These are phyloP conservation scores for Mortierella alpina DNA, from an alignment of 192 early-diverging fungal genomes.

Conservation along the genomic window DNA sequence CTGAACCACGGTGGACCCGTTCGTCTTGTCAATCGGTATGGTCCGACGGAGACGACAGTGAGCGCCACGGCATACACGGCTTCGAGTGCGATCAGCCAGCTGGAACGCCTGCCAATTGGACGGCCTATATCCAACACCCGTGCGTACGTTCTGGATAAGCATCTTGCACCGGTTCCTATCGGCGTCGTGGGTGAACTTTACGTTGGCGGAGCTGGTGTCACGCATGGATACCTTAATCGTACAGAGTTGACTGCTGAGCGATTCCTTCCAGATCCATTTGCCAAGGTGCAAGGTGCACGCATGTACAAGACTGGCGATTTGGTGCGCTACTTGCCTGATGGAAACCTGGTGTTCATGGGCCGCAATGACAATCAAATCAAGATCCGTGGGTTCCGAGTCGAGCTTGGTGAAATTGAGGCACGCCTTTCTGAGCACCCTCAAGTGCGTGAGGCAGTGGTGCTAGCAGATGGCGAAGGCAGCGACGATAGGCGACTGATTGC, in stretches of 20 bases:
- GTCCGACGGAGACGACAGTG: constrained; percentile 25
- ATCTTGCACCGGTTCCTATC: constrained; percentile 21
- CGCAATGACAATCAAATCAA: constrained; percentile 53
- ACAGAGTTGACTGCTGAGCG: constrained; percentile 41
- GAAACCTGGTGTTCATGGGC: constrained; percentile 43
- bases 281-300: neutral
- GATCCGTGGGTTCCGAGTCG: constrained; percentile 52
- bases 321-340: constrained; percentile 27
- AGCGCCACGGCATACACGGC: neutral
- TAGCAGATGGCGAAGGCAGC: constrained; percentile 52
- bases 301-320: constrained; percentile 52
- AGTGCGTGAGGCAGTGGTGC: constrained; percentile 27
- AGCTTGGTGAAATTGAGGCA: constrained; percentile 45
- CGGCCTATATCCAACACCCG: constrained; percentile 8
- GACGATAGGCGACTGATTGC: constrained; percentile 63
- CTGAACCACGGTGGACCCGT: neutral
- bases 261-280: constrained; percentile 54
- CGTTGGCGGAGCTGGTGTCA: constrained; percentile 48
- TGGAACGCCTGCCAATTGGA: constrained; percentile 22
- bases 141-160: constrained; percentile 37
- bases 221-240: constrained; percentile 48
- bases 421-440: constrained; percentile 15
- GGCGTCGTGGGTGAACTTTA: constrained; percentile 54
- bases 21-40: constrained; percentile 10
- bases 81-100: neutral